Evolutionary conservation across 176 grass and related monocot species (phyloP).

Genomic region (Eleusine coracana): DNA sequence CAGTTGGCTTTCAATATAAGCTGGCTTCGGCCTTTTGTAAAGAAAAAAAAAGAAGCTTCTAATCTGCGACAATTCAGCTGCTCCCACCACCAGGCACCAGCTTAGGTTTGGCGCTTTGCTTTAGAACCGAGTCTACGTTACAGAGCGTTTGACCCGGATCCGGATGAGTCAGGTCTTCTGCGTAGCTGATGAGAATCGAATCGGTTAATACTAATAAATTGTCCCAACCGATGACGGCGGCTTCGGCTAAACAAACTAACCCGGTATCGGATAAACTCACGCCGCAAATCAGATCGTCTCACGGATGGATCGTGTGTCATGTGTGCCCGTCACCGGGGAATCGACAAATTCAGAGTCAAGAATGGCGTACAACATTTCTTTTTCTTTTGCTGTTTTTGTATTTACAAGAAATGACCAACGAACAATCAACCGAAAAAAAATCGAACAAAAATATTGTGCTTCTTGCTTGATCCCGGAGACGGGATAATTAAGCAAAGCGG

Average conservation of each 20-base stretch:
- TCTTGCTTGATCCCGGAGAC: background rate
- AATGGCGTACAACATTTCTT: background rate
- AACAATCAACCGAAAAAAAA: background rate
- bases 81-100: too few species aligned
- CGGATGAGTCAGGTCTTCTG: background rate
- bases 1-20: too few species aligned
- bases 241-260: background rate
- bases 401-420: background rate
- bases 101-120: too few species aligned
- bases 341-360: slow-evolving; percentile 27
- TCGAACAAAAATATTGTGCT: background rate
- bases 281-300: background rate
- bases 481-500: background rate
- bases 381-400: background rate
- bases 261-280: background rate
- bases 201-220: background rate
- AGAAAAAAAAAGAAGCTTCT: slow-evolving; percentile 15
- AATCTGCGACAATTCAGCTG: background rate
- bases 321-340: background rate
- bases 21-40: too few species aligned
- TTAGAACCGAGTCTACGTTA: background rate
- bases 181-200: background rate
- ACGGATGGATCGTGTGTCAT: background rate
- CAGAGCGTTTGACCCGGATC: slow-evolving; percentile 2
- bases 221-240: background rate